Percentiles rank a stretch among this genome's conserved stretches.
phyloP scores from a whole-genome alignment of 2,329 filamentous ascomycete species.

The Fusarium sp. region DNA sequence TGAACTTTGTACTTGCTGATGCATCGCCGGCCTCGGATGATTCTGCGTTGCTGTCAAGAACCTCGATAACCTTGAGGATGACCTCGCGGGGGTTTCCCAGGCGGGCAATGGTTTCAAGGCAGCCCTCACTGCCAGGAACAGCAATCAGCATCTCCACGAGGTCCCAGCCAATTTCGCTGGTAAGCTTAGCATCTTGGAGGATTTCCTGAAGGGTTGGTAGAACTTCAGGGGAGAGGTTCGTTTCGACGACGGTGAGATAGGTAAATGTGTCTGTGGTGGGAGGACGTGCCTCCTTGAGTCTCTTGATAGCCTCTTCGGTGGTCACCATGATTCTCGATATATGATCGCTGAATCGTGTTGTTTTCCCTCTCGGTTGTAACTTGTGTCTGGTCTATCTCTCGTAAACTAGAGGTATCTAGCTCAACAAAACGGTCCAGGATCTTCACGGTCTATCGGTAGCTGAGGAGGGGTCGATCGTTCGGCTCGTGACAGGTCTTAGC shows the following conservation, averaged over 20 bases:
- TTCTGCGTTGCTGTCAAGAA: constrained; percentile 66
- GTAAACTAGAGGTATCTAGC: not conserved
- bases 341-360: not conserved
- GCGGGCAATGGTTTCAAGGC: constrained; percentile 79
- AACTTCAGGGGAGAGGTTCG: constrained; percentile 74
- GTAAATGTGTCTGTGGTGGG: constrained; percentile 75
- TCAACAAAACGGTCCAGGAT: constrained; percentile 7
- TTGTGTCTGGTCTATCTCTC: constrained; percentile 2
- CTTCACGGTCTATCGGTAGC: constrained; percentile 12
- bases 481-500: constrained; percentile 9
- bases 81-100: constrained; percentile 85
- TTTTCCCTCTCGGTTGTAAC: not conserved
- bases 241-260: constrained; percentile 82
- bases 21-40: constrained; percentile 53
- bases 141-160: constrained; percentile 79
- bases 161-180: constrained; percentile 86
- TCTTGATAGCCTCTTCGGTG: constrained; percentile 57
- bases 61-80: constrained; percentile 82
- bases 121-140: constrained; percentile 74
- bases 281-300: constrained; percentile 62
- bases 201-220: constrained; percentile 76
- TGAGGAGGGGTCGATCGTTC: constrained; percentile 30
- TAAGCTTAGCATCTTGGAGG: constrained; percentile 75
- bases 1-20: constrained; percentile 66
- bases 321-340: constrained; percentile 46